Evolutionary conservation across 2,329 filamentous ascomycete species (phyloP).

Genomic region (Phyllosticta ampelicida): DNA sequence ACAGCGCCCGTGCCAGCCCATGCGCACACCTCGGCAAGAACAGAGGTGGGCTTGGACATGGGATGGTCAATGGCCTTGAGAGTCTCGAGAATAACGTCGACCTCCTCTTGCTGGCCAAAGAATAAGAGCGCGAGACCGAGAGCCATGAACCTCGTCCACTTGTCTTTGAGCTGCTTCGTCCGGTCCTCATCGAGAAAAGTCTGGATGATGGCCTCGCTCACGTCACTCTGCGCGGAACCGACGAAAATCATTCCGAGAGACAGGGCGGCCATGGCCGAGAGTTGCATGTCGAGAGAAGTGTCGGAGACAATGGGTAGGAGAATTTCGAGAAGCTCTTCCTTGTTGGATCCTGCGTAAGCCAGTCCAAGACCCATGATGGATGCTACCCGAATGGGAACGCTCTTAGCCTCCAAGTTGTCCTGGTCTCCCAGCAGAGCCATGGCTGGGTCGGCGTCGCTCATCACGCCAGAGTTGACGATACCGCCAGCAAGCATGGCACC

Average conservation of each 20-base stretch:
- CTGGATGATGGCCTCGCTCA: conserved; percentile 84
- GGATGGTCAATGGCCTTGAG: conserved; percentile 95
- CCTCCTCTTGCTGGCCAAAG: conserved; percentile 95
- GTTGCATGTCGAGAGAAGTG: conserved; percentile 78
- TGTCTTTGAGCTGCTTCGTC: conserved; percentile 83
- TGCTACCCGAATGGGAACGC: conserved; percentile 64
- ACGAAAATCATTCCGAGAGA: conserved; percentile 86
- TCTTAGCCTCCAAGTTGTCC: conserved; percentile 70
- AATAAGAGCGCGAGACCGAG: conserved; percentile 87
- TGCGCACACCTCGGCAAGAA: conserved; percentile 90
- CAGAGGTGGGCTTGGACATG: conserved; percentile 90
- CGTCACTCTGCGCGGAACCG: conserved; percentile 80
- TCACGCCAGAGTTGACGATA: conserved; percentile 89
- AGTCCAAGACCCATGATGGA: conserved; percentile 94
- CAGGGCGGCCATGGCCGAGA: conserved; percentile 90
- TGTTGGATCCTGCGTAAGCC: conserved; percentile 89
- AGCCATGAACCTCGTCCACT: conserved; percentile 95
- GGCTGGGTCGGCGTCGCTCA: conserved; percentile 80
- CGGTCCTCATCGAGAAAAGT: conserved; percentile 91
- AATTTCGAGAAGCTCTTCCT: conserved; percentile 73
- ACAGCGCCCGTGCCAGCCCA: conserved; percentile 97
- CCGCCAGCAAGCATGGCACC: conserved; percentile 88
- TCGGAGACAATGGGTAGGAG: conserved; percentile 83
- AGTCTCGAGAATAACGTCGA: conserved; percentile 95
- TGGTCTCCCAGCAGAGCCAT: conserved; percentile 73